phyloP scores from a whole-genome alignment of 257 asterid species.

The Pogostemon cablin region DNA sequence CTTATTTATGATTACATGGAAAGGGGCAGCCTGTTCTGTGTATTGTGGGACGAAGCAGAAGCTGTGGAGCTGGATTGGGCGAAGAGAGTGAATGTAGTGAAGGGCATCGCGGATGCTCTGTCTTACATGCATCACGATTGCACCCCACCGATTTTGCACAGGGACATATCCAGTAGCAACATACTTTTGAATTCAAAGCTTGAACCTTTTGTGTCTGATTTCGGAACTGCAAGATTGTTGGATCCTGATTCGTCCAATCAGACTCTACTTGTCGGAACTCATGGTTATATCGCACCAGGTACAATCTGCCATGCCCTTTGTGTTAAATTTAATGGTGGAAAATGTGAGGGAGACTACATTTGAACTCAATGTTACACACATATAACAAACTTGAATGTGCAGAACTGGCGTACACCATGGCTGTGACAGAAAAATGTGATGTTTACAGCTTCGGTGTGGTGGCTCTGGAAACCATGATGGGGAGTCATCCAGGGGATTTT shows the following conservation, averaged over 20 bases:
- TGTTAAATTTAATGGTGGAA: no score
- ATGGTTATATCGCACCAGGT: conserved; percentile 25
- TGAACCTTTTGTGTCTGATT: conserved; percentile 19
- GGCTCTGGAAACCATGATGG: conserved; percentile 34
- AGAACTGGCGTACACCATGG: conserved; percentile 38
- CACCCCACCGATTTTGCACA: background rate
- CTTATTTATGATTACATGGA: background rate
- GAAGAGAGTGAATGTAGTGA: no score
- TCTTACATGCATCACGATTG: conserved; percentile 25
- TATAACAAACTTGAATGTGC: background rate
- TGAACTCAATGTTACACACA: no score
- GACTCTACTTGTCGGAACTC: conserved; percentile 12
- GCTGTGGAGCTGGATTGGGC: background rate
- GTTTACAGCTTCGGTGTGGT: conserved; percentile 41
- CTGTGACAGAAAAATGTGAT: conserved; percentile 39
- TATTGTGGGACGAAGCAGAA: background rate
- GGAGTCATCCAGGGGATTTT: conserved; percentile 34
- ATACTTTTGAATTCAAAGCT: background rate
- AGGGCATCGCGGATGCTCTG: background rate
- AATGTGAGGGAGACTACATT: no score
- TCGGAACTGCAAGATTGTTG: conserved; percentile 13
- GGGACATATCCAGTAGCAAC: no score
- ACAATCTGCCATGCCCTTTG: no score
- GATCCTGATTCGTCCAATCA: conserved; percentile 26
- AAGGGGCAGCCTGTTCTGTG: conserved; percentile 1